phyloP scores from a whole-genome alignment of 169 alveolate genomes.

The Plasmodium gonderi region DNA sequence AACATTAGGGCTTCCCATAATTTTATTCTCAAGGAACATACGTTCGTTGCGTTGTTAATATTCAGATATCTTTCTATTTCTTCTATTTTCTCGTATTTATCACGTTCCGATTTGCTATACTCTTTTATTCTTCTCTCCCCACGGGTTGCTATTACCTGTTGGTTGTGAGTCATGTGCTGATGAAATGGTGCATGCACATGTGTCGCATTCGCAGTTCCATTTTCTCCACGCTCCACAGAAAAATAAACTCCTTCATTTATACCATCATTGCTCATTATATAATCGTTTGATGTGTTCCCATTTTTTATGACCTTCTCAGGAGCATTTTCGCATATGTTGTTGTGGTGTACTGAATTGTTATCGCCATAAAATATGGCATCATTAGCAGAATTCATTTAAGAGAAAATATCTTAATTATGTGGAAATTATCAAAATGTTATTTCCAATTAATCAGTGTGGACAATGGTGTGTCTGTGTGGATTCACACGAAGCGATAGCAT shows the following conservation, averaged over 20 bases:
- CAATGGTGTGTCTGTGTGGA: background rate
- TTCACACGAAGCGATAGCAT: background rate
- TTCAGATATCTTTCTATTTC: slow-evolving; percentile 40
- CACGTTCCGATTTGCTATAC: background rate
- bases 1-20: slow-evolving; percentile 69
- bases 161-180: background rate
- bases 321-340: slow-evolving; percentile 23
- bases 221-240: background rate
- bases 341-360: background rate
- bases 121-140: background rate
- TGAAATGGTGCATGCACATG: background rate
- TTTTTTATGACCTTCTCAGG: slow-evolving; percentile 1
- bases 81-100: slow-evolving; percentile 48
- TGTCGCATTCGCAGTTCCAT: background rate
- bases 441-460: background rate
- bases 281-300: slow-evolving; percentile 2
- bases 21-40: slow-evolving; percentile 60
- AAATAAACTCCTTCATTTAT: slow-evolving; percentile 2
- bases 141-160: too few relatives aligned
- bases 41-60: slow-evolving; percentile 64
- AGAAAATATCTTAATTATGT: background rate
- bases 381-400: slow-evolving; percentile 31
- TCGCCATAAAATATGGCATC: slow-evolving; percentile 38
- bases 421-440: background rate
- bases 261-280: slow-evolving; percentile 14